Evolutionary conservation across 495 filamentous ascomycete species (phyloP).

Genomic region (Chaetomium cochliodes): DNA sequence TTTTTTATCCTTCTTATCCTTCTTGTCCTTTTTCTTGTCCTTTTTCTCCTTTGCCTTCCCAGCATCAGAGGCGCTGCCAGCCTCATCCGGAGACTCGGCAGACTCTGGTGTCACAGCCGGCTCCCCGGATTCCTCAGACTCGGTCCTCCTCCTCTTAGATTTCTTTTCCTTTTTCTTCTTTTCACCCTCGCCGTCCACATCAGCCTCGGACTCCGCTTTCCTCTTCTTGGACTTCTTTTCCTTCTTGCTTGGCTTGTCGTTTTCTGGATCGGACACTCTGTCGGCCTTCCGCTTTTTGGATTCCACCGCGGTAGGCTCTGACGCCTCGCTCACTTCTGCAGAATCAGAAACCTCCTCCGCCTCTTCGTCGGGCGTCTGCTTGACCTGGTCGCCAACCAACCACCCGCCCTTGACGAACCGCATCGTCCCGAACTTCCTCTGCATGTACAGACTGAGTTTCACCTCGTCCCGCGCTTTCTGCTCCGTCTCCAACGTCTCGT

Average conservation of each 20-base stretch:
- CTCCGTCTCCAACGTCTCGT: constrained; percentile 64
- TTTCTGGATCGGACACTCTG: constrained; percentile 28
- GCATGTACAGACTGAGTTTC: constrained; percentile 64
- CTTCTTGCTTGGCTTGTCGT: constrained; percentile 35
- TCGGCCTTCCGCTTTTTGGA: constrained; percentile 32
- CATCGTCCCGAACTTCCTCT: constrained; percentile 69
- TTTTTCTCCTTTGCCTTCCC: constrained; percentile 42
- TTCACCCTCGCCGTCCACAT: constrained; percentile 27
- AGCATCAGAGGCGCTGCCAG: constrained; percentile 18
- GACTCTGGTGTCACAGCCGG: constrained; percentile 16
- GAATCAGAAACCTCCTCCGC: neutral
- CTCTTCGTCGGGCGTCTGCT: constrained; percentile 23
- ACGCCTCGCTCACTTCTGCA: constrained; percentile 1
- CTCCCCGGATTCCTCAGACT: constrained; percentile 28
- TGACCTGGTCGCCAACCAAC: constrained; percentile 61
- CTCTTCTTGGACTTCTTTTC: constrained; percentile 48
- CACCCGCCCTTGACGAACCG: constrained; percentile 79
- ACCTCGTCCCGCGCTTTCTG: constrained; percentile 58
- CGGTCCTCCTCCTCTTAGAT: constrained; percentile 37
- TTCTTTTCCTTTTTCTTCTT: constrained; percentile 41
- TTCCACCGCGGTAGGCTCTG: constrained; percentile 2
- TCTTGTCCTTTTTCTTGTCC: constrained; percentile 30
- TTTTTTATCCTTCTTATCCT: constrained; percentile 45
- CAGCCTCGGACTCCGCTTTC: constrained; percentile 37
- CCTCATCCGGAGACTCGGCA: neutral